Percentiles rank a stretch among this genome's conserved stretches.
These are phyloP conservation scores for Taphrina pruni DNA, from an alignment of 1,139 yeast species.

Conservation along the genomic window DNA sequence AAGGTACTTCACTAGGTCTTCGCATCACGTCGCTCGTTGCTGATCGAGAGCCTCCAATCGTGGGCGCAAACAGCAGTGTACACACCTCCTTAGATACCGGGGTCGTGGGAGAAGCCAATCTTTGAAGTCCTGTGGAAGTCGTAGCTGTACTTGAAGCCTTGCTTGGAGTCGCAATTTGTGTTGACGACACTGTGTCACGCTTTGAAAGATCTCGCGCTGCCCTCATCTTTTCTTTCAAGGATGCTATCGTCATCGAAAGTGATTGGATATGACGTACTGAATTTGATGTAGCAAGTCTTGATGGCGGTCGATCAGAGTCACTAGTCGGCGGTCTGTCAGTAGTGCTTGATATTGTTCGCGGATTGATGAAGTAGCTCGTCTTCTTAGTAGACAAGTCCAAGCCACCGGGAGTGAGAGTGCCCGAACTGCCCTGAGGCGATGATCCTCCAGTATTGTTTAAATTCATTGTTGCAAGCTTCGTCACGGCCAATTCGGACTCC, in stretches of 20 bases:
- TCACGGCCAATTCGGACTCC: slow-evolving; percentile 50
- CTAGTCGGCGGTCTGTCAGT: neutral
- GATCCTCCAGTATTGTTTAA: neutral
- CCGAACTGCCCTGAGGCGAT: neutral
- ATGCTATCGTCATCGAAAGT: slow-evolving; percentile 9
- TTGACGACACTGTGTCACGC: neutral
- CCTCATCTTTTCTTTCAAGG: slow-evolving; percentile 21
- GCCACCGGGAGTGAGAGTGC: neutral
- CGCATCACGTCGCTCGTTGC: neutral
- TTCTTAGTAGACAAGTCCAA: neutral
- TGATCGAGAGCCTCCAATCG: no score
- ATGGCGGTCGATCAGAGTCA: slow-evolving; percentile 13
- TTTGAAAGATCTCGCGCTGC: slow-evolving; percentile 8
- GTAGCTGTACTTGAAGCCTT: neutral
- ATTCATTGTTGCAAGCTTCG: slow-evolving; percentile 7
- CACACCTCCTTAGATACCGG: neutral
- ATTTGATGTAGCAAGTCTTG: slow-evolving; percentile 12
- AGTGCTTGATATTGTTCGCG: neutral
- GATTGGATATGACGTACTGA: slow-evolving; percentile 12
- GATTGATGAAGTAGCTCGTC: neutral
- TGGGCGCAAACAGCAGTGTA: no score
- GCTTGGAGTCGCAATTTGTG: neutral
- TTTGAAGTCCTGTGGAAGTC: neutral
- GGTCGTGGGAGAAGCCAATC: neutral
- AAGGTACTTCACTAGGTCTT: neutral